phyloP scores from a whole-genome alignment of 805 yeast species.

The Ogataea zsoltii region DNA sequence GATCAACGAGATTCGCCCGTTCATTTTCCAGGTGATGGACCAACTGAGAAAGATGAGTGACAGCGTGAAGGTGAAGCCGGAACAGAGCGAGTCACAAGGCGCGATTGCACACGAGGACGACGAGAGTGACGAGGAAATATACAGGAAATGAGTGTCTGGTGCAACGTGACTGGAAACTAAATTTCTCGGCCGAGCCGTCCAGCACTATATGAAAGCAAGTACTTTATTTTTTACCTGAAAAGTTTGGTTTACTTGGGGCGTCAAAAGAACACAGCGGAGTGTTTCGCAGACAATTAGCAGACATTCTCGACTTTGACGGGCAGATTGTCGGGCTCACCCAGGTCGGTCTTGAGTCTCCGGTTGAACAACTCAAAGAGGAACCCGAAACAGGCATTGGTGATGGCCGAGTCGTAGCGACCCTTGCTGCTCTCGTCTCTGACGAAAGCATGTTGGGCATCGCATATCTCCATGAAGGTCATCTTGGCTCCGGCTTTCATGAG shows the following conservation, averaged over 20 bases:
- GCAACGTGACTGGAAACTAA: too few species aligned
- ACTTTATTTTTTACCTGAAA: too few species aligned
- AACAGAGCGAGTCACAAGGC: slow-evolving; percentile 4
- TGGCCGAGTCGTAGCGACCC: slow-evolving; percentile 82
- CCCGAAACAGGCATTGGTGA: slow-evolving; percentile 64
- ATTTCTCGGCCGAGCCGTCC: too few species aligned
- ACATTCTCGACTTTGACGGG: slow-evolving; percentile 57
- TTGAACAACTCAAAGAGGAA: slow-evolving; percentile 72
- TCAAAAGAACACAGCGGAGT: not conserved
- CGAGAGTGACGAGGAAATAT: slow-evolving; percentile 29
- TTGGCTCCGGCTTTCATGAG: slow-evolving; percentile 60
- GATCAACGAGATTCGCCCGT: slow-evolving; percentile 85
- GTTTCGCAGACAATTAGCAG: too few species aligned
- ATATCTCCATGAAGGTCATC: slow-evolving; percentile 71
- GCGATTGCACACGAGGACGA: slow-evolving; percentile 8
- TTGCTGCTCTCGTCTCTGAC: slow-evolving; percentile 76
- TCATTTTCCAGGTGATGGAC: slow-evolving; percentile 78
- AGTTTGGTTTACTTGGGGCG: not conserved
- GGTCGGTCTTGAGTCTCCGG: slow-evolving; percentile 63
- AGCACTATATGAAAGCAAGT: too few species aligned
- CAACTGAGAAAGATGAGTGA: slow-evolving; percentile 61
- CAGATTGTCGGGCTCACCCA: slow-evolving; percentile 62
- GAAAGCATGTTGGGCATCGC: slow-evolving; percentile 83
- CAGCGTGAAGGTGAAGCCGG: slow-evolving; percentile 18
- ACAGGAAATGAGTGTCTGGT: slow-evolving; percentile 11